Base-by-base conservation (phyloP, 345 rosid genomes). In the Hibiscus mutabilis region DNA sequence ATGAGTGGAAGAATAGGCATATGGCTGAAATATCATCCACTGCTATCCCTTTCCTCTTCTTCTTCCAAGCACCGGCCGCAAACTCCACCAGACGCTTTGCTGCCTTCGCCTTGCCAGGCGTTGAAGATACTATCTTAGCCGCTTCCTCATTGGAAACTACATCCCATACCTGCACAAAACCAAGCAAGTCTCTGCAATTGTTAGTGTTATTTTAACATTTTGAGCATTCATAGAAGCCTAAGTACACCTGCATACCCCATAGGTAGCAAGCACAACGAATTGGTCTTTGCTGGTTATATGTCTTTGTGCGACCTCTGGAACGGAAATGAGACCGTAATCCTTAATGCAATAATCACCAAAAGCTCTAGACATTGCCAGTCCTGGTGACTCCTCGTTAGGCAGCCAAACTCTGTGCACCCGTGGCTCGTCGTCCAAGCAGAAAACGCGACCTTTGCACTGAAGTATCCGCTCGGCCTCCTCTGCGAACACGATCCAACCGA, bases 361-460 rank as follows among this genome's bases (percentile, higher is more conserved):
- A 15, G 99, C 97, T 80, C 99, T 86, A 15, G 97, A 95, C 99
- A 95, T 95, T 62, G 99, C 96, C 6, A 94, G 86, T 35, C 99
- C 99, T 0, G 97, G 99, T 0, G 83, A 82, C 35, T 91, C 92
- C 66, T 71, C 86, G 42, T 85, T 79, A 4, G 97, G 97, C 69
- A 87, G 87, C 99, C 99, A 94, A 25, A 94, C 79, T 10, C 99
- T 88, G 72, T 94, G 96, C 53, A 94, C 92, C 9, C 97, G 96
- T 19, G 93, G 99, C 79, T 94, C 97, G 25, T 94, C 97, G 6
- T 82, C 60, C 12, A 90, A 69, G 73, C 93, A 86, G 83, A 90
- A 94, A 1, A 94, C 91, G 19, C 93, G 46, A 10, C 99, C 99
- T 1, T 81, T 82, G 84, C 91, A 86, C 67, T 84, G 81, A 2